A percentile compares a stretch with the other conserved stretches of the same genome.
phyloP scores from a whole-genome alignment of 2,329 filamentous ascomycete genomes.

The Falciphora oryzae region DNA sequence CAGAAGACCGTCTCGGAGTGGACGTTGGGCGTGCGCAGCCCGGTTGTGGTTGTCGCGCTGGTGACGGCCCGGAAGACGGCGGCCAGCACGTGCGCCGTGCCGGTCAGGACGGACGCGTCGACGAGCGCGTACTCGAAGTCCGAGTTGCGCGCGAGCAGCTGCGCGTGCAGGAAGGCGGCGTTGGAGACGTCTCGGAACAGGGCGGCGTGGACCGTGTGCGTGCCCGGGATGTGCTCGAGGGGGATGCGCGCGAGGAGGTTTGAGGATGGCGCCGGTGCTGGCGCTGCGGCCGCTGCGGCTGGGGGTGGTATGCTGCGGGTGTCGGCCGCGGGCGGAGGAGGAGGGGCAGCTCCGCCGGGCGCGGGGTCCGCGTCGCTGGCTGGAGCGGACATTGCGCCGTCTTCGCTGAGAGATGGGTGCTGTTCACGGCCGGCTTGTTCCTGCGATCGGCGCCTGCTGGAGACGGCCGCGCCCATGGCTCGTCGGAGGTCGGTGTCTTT shows the following conservation, averaged over 20 bases:
- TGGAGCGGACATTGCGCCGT: background rate
- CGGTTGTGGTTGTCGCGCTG: too few species aligned
- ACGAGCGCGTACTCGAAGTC: slow-evolving; percentile 93
- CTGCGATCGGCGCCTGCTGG: too few species aligned
- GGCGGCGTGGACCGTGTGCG: slow-evolving; percentile 63
- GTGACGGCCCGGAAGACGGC: slow-evolving; percentile 74
- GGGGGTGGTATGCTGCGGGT: slow-evolving; percentile 8
- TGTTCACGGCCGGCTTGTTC: too few species aligned
- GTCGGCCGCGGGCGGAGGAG: background rate
- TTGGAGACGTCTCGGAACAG: slow-evolving; percentile 76
- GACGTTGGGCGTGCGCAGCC: slow-evolving; percentile 74
- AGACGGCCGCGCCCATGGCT: too few species aligned
- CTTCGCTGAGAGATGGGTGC: too few species aligned
- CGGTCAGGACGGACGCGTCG: slow-evolving; percentile 75
- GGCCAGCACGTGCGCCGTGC: slow-evolving; percentile 65
- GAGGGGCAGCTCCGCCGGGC: background rate
- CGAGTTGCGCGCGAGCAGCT: slow-evolving; percentile 77
- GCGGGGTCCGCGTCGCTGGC: background rate
- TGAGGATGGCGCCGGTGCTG: background rate
- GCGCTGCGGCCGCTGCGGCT: slow-evolving; percentile 8
- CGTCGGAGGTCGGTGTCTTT: too few species aligned
- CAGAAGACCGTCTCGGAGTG: slow-evolving; percentile 84
- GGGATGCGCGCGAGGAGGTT: slow-evolving; percentile 56
- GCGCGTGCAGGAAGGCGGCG: slow-evolving; percentile 68
- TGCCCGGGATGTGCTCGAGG: slow-evolving; percentile 69